phyloP scores from a whole-genome alignment of 176 grass and related monocot species.

The Triticum timopheevii region DNA sequence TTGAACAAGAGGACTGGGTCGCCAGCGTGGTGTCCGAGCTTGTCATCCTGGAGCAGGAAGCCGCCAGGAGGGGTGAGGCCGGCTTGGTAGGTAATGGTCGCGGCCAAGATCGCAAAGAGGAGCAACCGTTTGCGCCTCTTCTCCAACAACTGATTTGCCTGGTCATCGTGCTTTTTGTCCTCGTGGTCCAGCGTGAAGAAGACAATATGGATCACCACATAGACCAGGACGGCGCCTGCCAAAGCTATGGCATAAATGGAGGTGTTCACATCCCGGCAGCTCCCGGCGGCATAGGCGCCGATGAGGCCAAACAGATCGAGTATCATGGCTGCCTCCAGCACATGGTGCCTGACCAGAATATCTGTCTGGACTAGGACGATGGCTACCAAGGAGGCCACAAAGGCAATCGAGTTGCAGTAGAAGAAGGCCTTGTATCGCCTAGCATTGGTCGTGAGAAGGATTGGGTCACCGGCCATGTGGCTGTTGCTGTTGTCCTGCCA shows the following conservation, averaged over 20 bases:
- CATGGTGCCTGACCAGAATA: not conserved
- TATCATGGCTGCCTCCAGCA: slow-evolving; percentile 35
- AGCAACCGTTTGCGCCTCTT: slow-evolving; percentile 32
- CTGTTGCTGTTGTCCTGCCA: slow-evolving; percentile 15
- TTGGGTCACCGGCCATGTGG: slow-evolving; percentile 16
- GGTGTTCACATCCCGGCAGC: slow-evolving; percentile 11
- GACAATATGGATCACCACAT: slow-evolving; percentile 37
- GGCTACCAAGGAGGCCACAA: slow-evolving; percentile 42
- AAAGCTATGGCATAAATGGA: slow-evolving; percentile 42
- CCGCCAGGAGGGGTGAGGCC: slow-evolving; percentile 51
- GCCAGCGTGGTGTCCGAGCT: not conserved
- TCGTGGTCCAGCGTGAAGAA: slow-evolving; percentile 31
- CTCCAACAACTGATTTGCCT: not conserved
- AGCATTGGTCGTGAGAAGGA: slow-evolving; percentile 21
- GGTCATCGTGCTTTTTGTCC: not conserved
- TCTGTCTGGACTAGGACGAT: slow-evolving; percentile 24
- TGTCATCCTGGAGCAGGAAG: slow-evolving; percentile 12
- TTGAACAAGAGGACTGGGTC: slow-evolving; percentile 28
- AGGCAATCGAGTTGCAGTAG: slow-evolving; percentile 49
- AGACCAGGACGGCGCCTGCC: slow-evolving; percentile 19
- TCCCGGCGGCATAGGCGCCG: slow-evolving; percentile 42
- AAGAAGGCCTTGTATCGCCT: slow-evolving; percentile 43
- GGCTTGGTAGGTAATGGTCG: slow-evolving; percentile 49
- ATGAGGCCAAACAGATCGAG: slow-evolving; percentile 47
- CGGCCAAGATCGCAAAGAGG: slow-evolving; percentile 48